These are phyloP conservation scores for Cladobotryum mycophilum DNA, from an alignment of 2,329 filamentous ascomycete species.

Conservation along the genomic window DNA sequence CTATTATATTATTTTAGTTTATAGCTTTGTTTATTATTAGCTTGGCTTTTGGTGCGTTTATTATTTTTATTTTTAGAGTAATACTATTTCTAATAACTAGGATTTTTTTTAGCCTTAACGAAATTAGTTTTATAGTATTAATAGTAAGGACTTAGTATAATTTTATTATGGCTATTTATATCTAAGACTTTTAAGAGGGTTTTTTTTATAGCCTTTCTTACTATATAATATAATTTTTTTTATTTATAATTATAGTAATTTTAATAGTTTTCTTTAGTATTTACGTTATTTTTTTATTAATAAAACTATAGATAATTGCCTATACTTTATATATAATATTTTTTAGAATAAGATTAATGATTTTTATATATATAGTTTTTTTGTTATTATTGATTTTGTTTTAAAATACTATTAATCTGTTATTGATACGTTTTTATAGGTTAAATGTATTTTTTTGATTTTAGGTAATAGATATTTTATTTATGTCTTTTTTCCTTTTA, in stretches of 20 bases:
- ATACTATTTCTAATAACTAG: neutral
- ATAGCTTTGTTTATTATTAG: neutral
- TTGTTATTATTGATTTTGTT: slow-evolving; percentile 4
- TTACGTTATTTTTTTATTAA: no score
- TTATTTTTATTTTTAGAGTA: neutral
- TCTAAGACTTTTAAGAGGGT: slow-evolving; percentile 9
- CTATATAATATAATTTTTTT: neutral
- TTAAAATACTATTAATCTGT: slow-evolving; percentile 9
- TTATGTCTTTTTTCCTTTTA: no score
- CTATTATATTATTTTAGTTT: neutral
- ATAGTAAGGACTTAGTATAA: slow-evolving; percentile 4
- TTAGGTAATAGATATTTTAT: neutral
- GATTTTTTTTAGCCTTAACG: neutral
- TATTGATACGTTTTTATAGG: slow-evolving; percentile 9
- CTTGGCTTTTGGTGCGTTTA: no score
- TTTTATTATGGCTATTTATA: neutral
- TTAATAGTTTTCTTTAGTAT: neutral
- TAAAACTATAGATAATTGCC: slow-evolving; percentile 5
- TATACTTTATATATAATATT: slow-evolving; percentile 2
- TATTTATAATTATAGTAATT: neutral
- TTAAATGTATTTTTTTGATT: slow-evolving; percentile 3
- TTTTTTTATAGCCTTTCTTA: slow-evolving; percentile 10
- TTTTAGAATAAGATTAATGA: slow-evolving; percentile 10
- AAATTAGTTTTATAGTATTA: neutral
- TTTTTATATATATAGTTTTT: slow-evolving; percentile 9